These are phyloP conservation scores for Aureobasidium sp. DNA, from an alignment of 2,329 filamentous ascomycete genomes.

Conservation along the genomic window DNA sequence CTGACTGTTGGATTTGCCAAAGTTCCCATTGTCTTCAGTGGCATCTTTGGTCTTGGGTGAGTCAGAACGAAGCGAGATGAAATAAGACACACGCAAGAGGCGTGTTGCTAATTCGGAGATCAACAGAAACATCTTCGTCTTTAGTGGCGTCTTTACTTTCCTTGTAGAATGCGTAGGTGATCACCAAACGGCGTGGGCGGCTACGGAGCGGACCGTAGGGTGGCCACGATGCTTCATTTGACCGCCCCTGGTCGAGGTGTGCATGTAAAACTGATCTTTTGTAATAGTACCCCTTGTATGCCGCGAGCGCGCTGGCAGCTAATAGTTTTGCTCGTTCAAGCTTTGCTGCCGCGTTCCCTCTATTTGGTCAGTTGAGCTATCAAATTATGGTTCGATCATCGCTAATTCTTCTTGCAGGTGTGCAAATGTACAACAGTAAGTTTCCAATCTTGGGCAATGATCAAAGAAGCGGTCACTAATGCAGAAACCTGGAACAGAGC, in stretches of 20 bases:
- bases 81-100: background rate
- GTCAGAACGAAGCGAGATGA: slow-evolving; percentile 4
- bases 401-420: slow-evolving; percentile 33
- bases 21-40: slow-evolving; percentile 45
- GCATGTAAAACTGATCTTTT: background rate
- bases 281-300: slow-evolving; percentile 41
- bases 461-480: slow-evolving; percentile 36
- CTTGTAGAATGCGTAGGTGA: slow-evolving; percentile 55
- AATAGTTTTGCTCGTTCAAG: slow-evolving; percentile 43
- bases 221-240: slow-evolving; percentile 14
- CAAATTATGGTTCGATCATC: background rate
- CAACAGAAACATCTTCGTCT: slow-evolving; percentile 55
- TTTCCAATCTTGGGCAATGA: slow-evolving; percentile 18
- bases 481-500: slow-evolving; percentile 26
- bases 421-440: slow-evolving; percentile 47
- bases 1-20: slow-evolving; percentile 19
- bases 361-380: slow-evolving; percentile 23
- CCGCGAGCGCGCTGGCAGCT: slow-evolving; percentile 43
- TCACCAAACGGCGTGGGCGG: background rate
- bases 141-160: slow-evolving; percentile 82
- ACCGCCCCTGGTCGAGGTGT: background rate
- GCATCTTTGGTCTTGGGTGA: slow-evolving; percentile 40
- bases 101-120: background rate
- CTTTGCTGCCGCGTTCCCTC: slow-evolving; percentile 42
- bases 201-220: slow-evolving; percentile 6